A percentile compares a stretch with the other conserved stretches of the same genome.
Evolutionary conservation across 441 rosid species (phyloP).

Genomic region (Brassica balearica): DNA sequence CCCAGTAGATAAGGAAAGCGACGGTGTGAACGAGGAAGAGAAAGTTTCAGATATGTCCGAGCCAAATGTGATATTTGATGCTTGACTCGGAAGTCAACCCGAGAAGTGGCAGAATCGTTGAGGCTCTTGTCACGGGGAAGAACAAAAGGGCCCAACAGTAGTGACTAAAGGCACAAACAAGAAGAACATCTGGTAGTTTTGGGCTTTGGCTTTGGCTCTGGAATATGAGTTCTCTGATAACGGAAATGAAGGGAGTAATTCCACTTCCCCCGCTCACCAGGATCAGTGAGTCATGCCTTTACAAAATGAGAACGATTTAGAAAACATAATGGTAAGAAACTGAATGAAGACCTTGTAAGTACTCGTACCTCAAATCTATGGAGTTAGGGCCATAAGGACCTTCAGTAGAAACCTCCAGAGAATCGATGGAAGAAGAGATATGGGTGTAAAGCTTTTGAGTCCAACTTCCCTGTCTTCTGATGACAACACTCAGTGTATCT

Average conservation of each 20-base stretch:
- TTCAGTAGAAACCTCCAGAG: constrained; percentile 48
- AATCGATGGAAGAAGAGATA: constrained; percentile 44
- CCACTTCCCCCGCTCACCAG: constrained; percentile 58
- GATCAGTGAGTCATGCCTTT: too few relatives aligned
- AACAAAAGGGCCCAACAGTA: constrained; percentile 62
- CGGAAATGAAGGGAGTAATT: constrained; percentile 56
- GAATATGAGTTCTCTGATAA: constrained; percentile 48
- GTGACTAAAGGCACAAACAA: constrained; percentile 49
- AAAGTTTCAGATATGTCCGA: too few relatives aligned
- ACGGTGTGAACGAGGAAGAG: constrained; percentile 54
- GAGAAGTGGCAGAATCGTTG: constrained; percentile 59
- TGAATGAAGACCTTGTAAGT: too few relatives aligned
- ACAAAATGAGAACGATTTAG: too few relatives aligned
- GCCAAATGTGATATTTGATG: constrained; percentile 63
- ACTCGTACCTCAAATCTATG: too few relatives aligned
- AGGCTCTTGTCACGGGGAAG: constrained; percentile 70
- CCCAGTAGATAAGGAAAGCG: constrained; percentile 56
- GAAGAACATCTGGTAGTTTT: constrained; percentile 39
- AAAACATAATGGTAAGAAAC: too few relatives aligned
- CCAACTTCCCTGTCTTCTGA: constrained; percentile 57
- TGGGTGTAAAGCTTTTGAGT: constrained; percentile 46
- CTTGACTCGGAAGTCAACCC: constrained; percentile 71
- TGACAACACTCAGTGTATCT: constrained; percentile 46
- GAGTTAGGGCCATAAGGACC: constrained; percentile 56
- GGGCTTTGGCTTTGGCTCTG: constrained; percentile 21